Conservation (phyloP, 169 alveolate species). For the Besnoitia besnoiti region DNA sequence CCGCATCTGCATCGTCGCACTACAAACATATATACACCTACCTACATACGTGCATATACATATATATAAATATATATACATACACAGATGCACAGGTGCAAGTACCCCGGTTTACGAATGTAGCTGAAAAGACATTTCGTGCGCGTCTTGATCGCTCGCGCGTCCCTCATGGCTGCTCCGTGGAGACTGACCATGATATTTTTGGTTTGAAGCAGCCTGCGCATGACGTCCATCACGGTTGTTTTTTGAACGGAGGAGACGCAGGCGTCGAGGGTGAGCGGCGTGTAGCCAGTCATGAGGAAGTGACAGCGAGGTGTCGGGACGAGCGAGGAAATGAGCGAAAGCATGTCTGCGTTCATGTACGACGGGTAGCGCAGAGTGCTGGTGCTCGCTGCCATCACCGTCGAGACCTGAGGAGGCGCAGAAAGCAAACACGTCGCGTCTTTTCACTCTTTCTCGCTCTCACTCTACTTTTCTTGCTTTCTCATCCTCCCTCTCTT, state of each 20-base stretch:
- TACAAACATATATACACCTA: not conserved
- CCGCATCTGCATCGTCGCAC: no score
- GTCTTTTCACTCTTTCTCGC: no score
- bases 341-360: constrained; percentile 96
- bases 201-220: constrained; percentile 96
- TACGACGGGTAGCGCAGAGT: constrained; percentile 95
- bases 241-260: constrained; percentile 84
- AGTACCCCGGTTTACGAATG: no score
- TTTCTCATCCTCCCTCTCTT: no score
- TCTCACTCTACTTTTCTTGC: no score
- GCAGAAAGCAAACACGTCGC: not conserved
- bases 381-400: constrained; percentile 95
- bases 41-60: constrained; percentile 30
- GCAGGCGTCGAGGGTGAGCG: constrained; percentile 81
- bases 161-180: not conserved
- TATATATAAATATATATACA: not conserved
- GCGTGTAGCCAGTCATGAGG: constrained; percentile 98
- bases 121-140: no score
- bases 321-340: constrained; percentile 96
- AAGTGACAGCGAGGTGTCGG: constrained; percentile 99
- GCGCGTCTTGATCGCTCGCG: not conserved
- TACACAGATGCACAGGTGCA: not conserved
- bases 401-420: constrained; percentile 76
- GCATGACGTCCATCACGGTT: constrained; percentile 98
- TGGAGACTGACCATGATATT: constrained; percentile 91